Percentiles rank a stretch among this genome's conserved stretches.
Conservation (phyloP, 108 stramenopile species). For the Fistulifera pelliculosa region DNA sequence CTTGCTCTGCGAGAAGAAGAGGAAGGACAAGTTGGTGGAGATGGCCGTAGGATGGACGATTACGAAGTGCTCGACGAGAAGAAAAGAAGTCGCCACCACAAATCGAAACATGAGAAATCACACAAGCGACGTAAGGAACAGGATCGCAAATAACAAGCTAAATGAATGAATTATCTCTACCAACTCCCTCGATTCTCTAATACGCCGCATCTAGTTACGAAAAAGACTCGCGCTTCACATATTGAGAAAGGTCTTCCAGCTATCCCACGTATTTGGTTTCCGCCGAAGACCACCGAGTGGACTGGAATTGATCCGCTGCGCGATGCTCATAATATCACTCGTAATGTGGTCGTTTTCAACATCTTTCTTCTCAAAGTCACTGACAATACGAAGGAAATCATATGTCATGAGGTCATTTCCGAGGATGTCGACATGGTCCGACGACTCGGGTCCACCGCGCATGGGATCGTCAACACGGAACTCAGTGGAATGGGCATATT, state of each 20-base stretch:
- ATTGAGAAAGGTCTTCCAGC: no score
- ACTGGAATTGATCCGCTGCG: slow-evolving; percentile 11
- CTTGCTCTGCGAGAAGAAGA: slow-evolving; percentile 24
- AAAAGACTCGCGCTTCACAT: no score
- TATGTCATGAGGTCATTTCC: slow-evolving; percentile 69
- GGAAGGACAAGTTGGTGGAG: slow-evolving; percentile 41
- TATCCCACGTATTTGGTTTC: background rate
- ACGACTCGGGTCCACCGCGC: slow-evolving; percentile 59
- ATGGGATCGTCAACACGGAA: slow-evolving; percentile 55
- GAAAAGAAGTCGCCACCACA: background rate
- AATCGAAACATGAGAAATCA: background rate
- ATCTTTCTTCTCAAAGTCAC: slow-evolving; percentile 41
- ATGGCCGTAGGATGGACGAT: slow-evolving; percentile 65
- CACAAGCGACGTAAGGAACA: no score
- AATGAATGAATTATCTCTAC: no score
- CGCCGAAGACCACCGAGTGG: background rate
- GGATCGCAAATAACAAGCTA: no score
- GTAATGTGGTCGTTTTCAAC: slow-evolving; percentile 22
- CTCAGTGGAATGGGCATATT: slow-evolving; percentile 50
- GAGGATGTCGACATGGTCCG: slow-evolving; percentile 85
- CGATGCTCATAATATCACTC: slow-evolving; percentile 18
- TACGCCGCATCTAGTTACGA: no score
- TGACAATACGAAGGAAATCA: slow-evolving; percentile 70
- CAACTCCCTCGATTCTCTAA: no score
- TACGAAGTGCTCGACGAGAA: slow-evolving; percentile 55